Evolutionary conservation across 2,329 filamentous ascomycete genomes (phyloP), one percentile per base, ranked within the genome.

Genomic region (Zarea fungicola): DNA sequence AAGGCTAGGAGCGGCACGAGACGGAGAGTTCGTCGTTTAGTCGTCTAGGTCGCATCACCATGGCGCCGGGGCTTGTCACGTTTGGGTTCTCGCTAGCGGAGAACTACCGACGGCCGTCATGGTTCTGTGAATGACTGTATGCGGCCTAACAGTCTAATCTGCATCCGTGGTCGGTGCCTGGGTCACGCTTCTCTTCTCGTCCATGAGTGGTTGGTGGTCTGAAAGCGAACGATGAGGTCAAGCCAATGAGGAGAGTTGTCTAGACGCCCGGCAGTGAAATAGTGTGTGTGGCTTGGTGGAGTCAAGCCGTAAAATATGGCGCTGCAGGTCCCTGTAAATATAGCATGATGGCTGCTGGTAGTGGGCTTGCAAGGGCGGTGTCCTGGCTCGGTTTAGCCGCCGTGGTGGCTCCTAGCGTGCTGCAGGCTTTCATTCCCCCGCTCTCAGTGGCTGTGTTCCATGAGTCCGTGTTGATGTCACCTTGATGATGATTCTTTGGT

Each of bases 191-290:
- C n/a, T n/a, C n/a, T n/a, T n/a, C 26, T 29, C 26, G 26, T 7
- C 26, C 26, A 13, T 29, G 26, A 29, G 7, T 29, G 26, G 26
- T 13, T 29, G 11, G 31, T 16, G 18, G 23, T 10, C 16, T 45
- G 42, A 31, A 45, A 7, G 32, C 29, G 31, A 37, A 5, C 31
- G 43, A 29, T 32, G 5, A 14, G 6, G 9, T 3, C 9, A 1
- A 6, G 34, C 57, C 57, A 57, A 58, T 58, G 47, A 59, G 36
- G 41, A 48, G 51, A 28, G 48, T 37, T 46, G 21, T 35, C 34
- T 59, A 59, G 54, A 56, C 57, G 57, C 57, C 55, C 47, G 32
- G 40, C 32, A 22, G n/a, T 18, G 29, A 19, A 18, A 25, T 19
- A 22, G 34, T 37, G 34, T 19, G 42, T 16, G 18, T 18, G 23